phyloP scores from a whole-genome alignment of 495 filamentous ascomycete genomes.

The Xylaria longipes region DNA sequence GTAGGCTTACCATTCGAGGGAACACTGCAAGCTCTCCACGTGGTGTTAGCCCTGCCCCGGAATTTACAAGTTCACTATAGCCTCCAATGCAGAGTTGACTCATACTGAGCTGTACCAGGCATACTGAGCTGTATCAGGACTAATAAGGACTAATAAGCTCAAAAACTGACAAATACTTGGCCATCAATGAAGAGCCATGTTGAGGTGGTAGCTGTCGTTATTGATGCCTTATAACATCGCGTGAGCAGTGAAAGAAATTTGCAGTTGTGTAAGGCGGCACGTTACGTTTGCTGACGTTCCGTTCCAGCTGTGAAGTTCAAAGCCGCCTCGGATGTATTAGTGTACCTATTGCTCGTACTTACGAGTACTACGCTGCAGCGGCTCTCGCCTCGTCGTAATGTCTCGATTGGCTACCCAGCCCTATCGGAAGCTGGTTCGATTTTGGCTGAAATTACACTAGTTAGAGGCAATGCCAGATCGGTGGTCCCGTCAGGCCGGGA shows the following conservation, averaged over 20 bases:
- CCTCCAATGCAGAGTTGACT: conserved; percentile 20
- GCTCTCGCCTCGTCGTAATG: neutral
- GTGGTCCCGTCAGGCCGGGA: conserved; percentile 28
- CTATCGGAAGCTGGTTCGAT: conserved; percentile 15
- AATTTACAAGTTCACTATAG: conserved; percentile 18
- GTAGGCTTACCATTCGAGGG: conserved; percentile 7
- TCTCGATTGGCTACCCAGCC: conserved; percentile 8
- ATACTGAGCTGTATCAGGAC: conserved; percentile 26
- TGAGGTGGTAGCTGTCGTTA: neutral
- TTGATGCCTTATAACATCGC: conserved; percentile 21
- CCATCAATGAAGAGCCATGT: conserved; percentile 9
- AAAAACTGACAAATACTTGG: conserved; percentile 16
- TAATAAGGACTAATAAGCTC: conserved; percentile 3
- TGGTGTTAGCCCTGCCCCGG: conserved; percentile 19
- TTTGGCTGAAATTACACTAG: conserved; percentile 25
- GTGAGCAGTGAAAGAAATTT: conserved; percentile 7
- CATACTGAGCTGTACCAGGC: conserved; percentile 26
- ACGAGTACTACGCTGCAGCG: neutral
- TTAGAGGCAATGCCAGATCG: conserved; percentile 26
- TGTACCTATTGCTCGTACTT: neutral
- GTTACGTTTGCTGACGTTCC: conserved; percentile 17
- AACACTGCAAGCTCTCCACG: conserved; percentile 26
- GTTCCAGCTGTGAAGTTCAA: neutral
- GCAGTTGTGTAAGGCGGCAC: conserved; percentile 21
- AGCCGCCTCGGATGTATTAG: conserved; percentile 5